Evolutionary conservation across 106 monocot species (phyloP), one percentile per base, ranked within the genome.

Genomic region (Phalaenopsis aphrodite): DNA sequence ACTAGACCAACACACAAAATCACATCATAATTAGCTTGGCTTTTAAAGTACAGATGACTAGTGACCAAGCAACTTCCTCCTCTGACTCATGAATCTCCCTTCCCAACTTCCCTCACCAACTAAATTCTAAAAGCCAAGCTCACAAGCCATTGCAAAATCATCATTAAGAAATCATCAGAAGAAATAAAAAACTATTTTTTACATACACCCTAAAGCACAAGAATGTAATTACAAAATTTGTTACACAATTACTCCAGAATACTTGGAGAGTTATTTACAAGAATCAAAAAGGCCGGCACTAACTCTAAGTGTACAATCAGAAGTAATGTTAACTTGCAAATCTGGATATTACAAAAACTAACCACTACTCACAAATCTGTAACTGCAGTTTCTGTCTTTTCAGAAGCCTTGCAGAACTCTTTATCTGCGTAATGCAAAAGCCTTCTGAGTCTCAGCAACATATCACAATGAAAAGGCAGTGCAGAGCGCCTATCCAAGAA

Each of bases 401-500:
- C 71, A 15, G 71, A 71, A 36, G 72, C 47, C 73, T 75, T 75
- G 55, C 78, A 85, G 16, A 97, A 80, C 81, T 92, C 85, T 79
- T 81, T 85, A 42, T 98, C 97, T 0, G 94, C 97, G 79, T 89
- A 92, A 80, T 92, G 82, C 41, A 98, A 81, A 46, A 98, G 87
- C 48, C 98, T 82, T 77, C 94, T 81, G 10, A 94, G 76, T 47
- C 98, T 86, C 48, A 94, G 42, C 39, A 98, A 65, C 81, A 89
- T 84, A 43, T 98, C 94, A 79, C 97, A 98, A 72, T 98, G 97
- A 42, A 92, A 94, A 52, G 94, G 94, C 75, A 98, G 78, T 4
- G 89, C 90, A 5, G 84, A 91, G 16, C 94, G 90, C 56, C 97
- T 86, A 24, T 92, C 94, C 38, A 76, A 65, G 37, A 83, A 91